These are phyloP conservation scores for Marasmius fiardii DNA, from an alignment of 1,284 basidiomycete genomes.

Conservation along the genomic window DNA sequence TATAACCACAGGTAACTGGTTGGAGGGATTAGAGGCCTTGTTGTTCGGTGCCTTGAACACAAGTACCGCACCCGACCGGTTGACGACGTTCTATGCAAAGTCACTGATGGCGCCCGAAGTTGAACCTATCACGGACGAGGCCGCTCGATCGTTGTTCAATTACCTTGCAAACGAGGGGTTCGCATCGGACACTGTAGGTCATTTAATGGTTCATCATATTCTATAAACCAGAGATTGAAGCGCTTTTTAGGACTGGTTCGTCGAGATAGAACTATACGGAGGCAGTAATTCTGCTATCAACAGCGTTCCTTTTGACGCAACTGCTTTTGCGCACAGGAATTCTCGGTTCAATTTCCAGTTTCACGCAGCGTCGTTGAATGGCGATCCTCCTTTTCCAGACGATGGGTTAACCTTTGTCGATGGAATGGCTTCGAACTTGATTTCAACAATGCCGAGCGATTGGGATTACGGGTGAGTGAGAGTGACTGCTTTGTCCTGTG, in stretches of 20 bases:
- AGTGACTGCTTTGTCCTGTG: too few species aligned
- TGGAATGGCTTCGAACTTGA: slow-evolving; percentile 18
- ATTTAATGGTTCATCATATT: too few species aligned
- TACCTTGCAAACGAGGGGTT: not conserved
- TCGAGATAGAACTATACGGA: slow-evolving; percentile 38
- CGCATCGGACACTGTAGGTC: not conserved
- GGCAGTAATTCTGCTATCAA: slow-evolving; percentile 39
- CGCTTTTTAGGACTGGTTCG: slow-evolving; percentile 33
- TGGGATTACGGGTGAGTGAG: slow-evolving; percentile 34
- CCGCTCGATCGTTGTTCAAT: slow-evolving; percentile 9
- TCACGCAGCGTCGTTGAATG: slow-evolving; percentile 32
- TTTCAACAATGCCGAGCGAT: slow-evolving; percentile 29
- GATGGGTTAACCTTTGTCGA: slow-evolving; percentile 32
- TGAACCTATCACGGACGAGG: not conserved
- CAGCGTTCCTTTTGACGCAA: slow-evolving; percentile 27
- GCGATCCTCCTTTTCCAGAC: slow-evolving; percentile 29
- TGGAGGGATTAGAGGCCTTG: not conserved
- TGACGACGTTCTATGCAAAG: slow-evolving; percentile 27
- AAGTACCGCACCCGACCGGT: not conserved
- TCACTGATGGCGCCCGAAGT: slow-evolving; percentile 9
- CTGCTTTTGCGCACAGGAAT: slow-evolving; percentile 34
- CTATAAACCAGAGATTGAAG: too few species aligned
- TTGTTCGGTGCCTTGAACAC: not conserved
- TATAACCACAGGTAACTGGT: not conserved
- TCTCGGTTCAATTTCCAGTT: slow-evolving; percentile 37